Percentiles rank a stretch among this genome's conserved stretches.
These are phyloP conservation scores for Solanum neorickii DNA, from an alignment of 257 asterid genomes.

Conservation along the genomic window DNA sequence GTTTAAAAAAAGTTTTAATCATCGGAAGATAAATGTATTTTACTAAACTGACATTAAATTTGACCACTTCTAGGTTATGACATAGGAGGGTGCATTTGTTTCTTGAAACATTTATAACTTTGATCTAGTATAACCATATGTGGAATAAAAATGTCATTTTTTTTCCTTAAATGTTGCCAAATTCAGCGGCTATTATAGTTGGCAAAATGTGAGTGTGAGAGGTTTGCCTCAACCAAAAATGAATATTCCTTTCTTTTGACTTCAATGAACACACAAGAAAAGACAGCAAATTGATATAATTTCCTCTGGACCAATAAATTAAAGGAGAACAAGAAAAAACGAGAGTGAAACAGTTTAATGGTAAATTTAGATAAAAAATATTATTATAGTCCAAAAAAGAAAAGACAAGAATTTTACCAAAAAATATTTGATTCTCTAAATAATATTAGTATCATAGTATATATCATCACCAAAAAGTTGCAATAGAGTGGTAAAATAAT, in stretches of 20 bases:
- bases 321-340: neutral
- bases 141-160: neutral
- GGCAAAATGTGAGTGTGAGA: neutral
- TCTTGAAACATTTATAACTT: neutral
- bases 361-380: too few species aligned
- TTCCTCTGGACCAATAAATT: neutral
- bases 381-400: neutral
- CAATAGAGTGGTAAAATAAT: neutral
- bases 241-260: neutral
- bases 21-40: too few species aligned
- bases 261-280: neutral
- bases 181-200: neutral
- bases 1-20: too few species aligned
- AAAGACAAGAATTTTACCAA: neutral
- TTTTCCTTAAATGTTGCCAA: neutral
- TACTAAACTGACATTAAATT: too few species aligned
- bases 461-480: neutral
- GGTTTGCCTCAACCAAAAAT: neutral
- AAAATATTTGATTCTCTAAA: neutral
- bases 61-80: neutral
- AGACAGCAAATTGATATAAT: neutral
- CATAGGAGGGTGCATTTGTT: neutral
- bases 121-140: neutral
- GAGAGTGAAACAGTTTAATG: too few species aligned
- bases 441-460: neutral